These are phyloP conservation scores for Boletellus deceptivus DNA, from an alignment of 1,284 basidiomycete genomes.

Conservation along the genomic window DNA sequence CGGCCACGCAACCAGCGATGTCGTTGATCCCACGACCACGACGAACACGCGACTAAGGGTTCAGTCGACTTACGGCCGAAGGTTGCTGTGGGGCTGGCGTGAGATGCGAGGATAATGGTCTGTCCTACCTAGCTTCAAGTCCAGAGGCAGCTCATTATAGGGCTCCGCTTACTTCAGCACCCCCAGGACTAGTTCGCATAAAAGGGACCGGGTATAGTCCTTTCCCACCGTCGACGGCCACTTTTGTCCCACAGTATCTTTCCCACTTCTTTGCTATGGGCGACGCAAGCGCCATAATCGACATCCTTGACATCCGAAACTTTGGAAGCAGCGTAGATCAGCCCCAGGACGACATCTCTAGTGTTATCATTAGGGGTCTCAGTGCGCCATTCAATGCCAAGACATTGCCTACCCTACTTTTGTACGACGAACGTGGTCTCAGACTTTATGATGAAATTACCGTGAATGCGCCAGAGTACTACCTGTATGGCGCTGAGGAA, in stretches of 20 bases:
- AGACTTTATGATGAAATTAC: conserved; percentile 85
- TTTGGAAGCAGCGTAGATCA: conserved; percentile 3
- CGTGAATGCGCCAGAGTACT: conserved; percentile 81
- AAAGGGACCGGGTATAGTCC: conserved; percentile 1
- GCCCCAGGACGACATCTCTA: conserved; percentile 36
- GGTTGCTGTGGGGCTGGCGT: not conserved
- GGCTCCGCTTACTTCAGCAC: conserved; percentile 27
- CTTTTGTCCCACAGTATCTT: not conserved
- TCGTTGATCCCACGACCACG: not conserved
- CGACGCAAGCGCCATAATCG: conserved; percentile 17
- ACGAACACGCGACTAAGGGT: conserved; percentile 5
- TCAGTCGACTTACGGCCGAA: not conserved
- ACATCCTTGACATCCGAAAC: conserved; percentile 27
- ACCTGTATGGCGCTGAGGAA: conserved; percentile 80
- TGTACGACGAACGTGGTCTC: conserved; percentile 86
- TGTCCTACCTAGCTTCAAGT: not conserved
- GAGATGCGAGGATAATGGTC: not conserved
- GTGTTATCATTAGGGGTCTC: conserved; percentile 56
- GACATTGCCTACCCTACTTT: conserved; percentile 78
- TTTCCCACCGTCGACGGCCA: not conserved
- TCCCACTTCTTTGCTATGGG: conserved; percentile 19
- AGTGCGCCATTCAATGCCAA: conserved; percentile 52
- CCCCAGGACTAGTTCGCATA: conserved; percentile 6
- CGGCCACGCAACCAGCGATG: not conserved
- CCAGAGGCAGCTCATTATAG: not conserved